Conservation (phyloP, 768 basidiomycete genomes). For the Lactifluus volemus region DNA sequence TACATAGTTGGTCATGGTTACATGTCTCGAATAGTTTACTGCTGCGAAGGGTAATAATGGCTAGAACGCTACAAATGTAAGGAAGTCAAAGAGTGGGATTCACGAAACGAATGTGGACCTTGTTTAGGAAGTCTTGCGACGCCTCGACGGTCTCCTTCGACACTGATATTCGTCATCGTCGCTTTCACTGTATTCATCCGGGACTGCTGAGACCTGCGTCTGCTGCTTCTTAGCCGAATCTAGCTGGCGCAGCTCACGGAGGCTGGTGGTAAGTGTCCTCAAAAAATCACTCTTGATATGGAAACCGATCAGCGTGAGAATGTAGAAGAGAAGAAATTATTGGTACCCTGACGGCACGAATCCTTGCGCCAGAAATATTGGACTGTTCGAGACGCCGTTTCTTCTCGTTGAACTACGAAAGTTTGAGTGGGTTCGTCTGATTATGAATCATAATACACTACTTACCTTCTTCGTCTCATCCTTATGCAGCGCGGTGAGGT, state of each 20-base stretch:
- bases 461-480: constrained; percentile 64
- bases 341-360: constrained; percentile 52
- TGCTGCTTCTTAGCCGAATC: constrained; percentile 44
- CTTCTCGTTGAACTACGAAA: constrained; percentile 48
- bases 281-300: constrained; percentile 54
- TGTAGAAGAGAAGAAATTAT: not conserved
- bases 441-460: constrained; percentile 1
- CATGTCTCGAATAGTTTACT: not conserved
- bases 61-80: not conserved
- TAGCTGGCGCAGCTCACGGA: constrained; percentile 52
- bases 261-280: constrained; percentile 47
- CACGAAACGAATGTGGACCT: not conserved
- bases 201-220: constrained; percentile 33
- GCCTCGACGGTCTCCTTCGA: constrained; percentile 23
- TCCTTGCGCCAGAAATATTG: constrained; percentile 34
- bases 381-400: constrained; percentile 47
- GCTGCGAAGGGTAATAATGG: not conserved
- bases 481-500: constrained; percentile 49
- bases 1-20: not conserved
- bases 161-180: constrained; percentile 48
- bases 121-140: constrained; percentile 15
- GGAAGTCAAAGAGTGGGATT: not conserved
- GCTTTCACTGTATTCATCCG: constrained; percentile 38
- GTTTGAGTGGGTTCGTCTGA: not conserved
- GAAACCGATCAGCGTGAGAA: not conserved